Evolutionary conservation across 306 rosid genomes (phyloP).

Genomic region (Cucurbita ficifolia): DNA sequence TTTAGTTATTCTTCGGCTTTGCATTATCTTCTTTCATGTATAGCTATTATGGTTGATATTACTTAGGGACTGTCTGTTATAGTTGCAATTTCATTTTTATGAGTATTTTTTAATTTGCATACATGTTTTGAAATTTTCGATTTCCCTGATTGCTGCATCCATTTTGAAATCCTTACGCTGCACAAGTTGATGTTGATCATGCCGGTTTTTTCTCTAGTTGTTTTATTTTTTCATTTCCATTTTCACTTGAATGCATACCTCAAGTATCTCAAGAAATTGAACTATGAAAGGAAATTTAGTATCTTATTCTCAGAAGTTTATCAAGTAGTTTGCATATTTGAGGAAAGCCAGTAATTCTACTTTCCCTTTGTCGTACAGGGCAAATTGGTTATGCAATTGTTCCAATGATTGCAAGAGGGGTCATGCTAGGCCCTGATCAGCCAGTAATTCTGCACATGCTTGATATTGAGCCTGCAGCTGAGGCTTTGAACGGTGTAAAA

Average conservation of each 20-base stretch:
- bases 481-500: conserved; percentile 77
- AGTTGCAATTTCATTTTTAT: not conserved
- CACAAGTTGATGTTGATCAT: not conserved
- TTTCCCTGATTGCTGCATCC: not conserved
- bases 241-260: not conserved
- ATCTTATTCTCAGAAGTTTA: not conserved
- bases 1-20: not conserved
- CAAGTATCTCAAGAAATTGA: not conserved
- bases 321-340: not conserved
- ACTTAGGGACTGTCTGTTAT: not conserved
- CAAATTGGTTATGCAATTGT: conserved; percentile 97
- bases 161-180: not conserved
- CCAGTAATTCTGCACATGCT: conserved; percentile 95
- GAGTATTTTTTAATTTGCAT: not conserved
- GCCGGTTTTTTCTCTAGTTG: not conserved
- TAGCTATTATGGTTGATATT: not conserved
- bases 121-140: not conserved
- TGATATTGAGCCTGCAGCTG: conserved; percentile 81
- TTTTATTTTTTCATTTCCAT: not conserved
- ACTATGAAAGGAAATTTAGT: not conserved
- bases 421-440: conserved; percentile 84
- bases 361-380: conserved; percentile 21
- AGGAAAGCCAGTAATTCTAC: not conserved
- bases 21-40: not conserved
- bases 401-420: conserved; percentile 97